Conservation (phyloP, 306 rosid genomes). For the Ziziphus jujuba region DNA sequence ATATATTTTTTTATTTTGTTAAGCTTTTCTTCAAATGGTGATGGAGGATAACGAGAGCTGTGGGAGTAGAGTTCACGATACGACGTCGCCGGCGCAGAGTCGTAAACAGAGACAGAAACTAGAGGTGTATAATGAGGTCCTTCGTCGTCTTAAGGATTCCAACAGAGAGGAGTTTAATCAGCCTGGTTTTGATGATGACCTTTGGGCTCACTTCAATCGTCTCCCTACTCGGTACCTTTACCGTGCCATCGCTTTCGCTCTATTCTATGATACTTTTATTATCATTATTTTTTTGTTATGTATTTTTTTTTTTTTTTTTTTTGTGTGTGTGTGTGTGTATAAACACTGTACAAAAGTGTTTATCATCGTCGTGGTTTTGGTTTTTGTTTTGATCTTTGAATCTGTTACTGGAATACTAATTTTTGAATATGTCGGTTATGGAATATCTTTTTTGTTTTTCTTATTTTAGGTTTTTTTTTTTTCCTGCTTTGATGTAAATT, state of each 20-base stretch:
- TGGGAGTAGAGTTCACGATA: constrained; percentile 51
- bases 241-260: constrained; percentile 15
- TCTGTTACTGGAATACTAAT: not conserved
- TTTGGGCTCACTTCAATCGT: constrained; percentile 95
- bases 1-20: not conserved
- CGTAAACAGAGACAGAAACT: constrained; percentile 69
- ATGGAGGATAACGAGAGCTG: constrained; percentile 75
- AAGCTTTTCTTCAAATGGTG: constrained; percentile 37
- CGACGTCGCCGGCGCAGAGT: constrained; percentile 42
- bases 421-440: constrained; percentile 10
- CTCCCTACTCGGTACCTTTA: constrained; percentile 83
- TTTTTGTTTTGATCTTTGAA: constrained; percentile 6
- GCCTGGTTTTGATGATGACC: constrained; percentile 80
- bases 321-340: not conserved
- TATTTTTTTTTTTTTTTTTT: not conserved
- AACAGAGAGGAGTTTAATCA: constrained; percentile 53
- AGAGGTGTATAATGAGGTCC: constrained; percentile 89
- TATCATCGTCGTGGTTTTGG: not conserved
- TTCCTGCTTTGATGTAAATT: not conserved
- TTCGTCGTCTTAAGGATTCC: constrained; percentile 81
- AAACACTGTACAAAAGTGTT: not conserved
- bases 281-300: constrained; percentile 2
- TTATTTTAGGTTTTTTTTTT: not conserved
- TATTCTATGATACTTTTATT: constrained; percentile 8
- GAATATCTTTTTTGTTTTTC: not conserved